phyloP scores from a whole-genome alignment of 1,139 yeast species.

The Candida mesenterica region DNA sequence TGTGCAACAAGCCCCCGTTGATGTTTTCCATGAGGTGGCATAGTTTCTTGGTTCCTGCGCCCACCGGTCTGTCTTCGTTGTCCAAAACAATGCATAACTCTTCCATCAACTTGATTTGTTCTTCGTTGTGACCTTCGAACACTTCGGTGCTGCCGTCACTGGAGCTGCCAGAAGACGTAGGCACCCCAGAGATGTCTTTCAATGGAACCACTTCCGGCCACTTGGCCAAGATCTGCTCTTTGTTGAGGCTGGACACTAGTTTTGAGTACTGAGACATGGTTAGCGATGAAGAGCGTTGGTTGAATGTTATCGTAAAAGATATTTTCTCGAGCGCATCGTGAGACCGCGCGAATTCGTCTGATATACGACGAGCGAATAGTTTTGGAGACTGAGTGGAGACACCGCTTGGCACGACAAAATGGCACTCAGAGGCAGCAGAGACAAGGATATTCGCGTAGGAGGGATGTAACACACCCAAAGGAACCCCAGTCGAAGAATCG shows the following conservation, averaged over 20 bases:
- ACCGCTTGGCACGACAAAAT: no score
- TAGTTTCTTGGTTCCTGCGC: slow-evolving; percentile 90
- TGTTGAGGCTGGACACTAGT: slow-evolving; percentile 51
- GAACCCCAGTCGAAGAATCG: no score
- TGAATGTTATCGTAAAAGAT: neutral
- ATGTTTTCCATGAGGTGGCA: slow-evolving; percentile 92
- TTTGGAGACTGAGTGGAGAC: no score
- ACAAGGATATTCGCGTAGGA: no score
- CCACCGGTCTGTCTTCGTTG: slow-evolving; percentile 81
- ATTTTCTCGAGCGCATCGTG: no score
- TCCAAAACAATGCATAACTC: slow-evolving; percentile 94
- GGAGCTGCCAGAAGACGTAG: slow-evolving; percentile 32
- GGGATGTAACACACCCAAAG: no score
- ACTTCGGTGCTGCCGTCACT: slow-evolving; percentile 27
- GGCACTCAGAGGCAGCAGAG: no score
- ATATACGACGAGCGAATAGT: neutral
- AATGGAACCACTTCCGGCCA: slow-evolving; percentile 68
- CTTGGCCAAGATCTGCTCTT: slow-evolving; percentile 48
- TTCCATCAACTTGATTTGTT: slow-evolving; percentile 92
- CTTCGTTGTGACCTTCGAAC: slow-evolving; percentile 86
- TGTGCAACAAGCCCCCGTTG: slow-evolving; percentile 78
- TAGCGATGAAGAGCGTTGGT: slow-evolving; percentile 8
- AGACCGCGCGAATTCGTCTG: no score
- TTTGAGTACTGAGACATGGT: slow-evolving; percentile 40
- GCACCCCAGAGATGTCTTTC: slow-evolving; percentile 46